Base-by-base conservation (phyloP, 495 filamentous ascomycete genomes). In the Penicillium canariense region DNA sequence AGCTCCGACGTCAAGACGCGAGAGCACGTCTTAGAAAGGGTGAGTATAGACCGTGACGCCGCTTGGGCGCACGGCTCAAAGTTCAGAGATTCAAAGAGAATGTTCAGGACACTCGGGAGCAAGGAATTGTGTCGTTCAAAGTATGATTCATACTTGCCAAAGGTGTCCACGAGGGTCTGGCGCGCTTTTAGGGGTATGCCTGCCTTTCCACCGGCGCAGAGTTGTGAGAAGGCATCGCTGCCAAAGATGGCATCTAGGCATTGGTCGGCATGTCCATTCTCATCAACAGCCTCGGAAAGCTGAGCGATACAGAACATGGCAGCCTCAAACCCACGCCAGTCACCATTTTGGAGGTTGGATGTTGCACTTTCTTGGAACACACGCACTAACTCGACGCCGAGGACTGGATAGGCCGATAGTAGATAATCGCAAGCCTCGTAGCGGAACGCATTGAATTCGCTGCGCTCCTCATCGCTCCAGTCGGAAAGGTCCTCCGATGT, bases 381-480 rank as follows among this genome's bases (percentile, higher is more conserved):
- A 15, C 83, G 76, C 15, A 96, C 79, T 27, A 96, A 63, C 4
- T 78, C 74, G 20, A 83, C 75, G 0, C 89, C 89, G 4, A 91
- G 69, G 5, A 91, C 73, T 0, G 85, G 76, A 60, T 88, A 96
- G 25, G 87, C 83, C 2, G 88, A 81, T 48, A 92, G 83, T 2
- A 96, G 73, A 55, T 95, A 81, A 67, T 96, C 91, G 42, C 78
- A 81, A 40, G 91, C 87, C 59, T 97, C 92, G 49, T 85, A 81
- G 22, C 94, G 83, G 45, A 90, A 93, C 32, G 87, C 82, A 51
- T 78, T 79, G 66, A 96, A 96, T 35, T 83, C 86, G 40, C 73
- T 74, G 42, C 82, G 82, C 38, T 90, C 84, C 5, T 87, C 81
- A 27, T 85, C 84, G 50, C 85, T 82, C 92, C 91, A 97, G 5